Evolutionary conservation across 139 green algal genomes (phyloP).

Genomic region (Picochlorum costavermella): DNA sequence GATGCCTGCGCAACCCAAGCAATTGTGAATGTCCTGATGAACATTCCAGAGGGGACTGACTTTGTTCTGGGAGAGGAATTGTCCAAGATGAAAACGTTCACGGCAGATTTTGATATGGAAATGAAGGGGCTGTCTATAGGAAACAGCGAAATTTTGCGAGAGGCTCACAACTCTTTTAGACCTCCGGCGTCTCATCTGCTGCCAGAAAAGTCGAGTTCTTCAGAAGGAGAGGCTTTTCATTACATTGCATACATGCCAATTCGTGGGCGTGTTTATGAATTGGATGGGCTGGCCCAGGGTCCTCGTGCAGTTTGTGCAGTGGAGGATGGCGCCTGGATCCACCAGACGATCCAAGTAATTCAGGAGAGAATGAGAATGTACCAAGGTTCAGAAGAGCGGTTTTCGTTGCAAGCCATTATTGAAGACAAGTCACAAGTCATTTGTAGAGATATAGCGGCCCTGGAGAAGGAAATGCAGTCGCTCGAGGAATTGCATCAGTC

Average conservation of each 20-base stretch:
- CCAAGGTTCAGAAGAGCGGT: constrained; percentile 79
- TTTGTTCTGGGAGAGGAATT: constrained; percentile 63
- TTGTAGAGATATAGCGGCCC: constrained; percentile 20
- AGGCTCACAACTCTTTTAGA: constrained; percentile 91
- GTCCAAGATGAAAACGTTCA: constrained; percentile 74
- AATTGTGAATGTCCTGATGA: constrained; percentile 92
- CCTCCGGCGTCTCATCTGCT: constrained; percentile 78
- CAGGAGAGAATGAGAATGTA: constrained; percentile 80
- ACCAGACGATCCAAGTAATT: constrained; percentile 31
- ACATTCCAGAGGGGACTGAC: constrained; percentile 37
- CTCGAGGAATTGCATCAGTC: constrained; percentile 5
- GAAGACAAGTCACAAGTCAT: constrained; percentile 1
- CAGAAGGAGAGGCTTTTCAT: constrained; percentile 67
- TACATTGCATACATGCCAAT: constrained; percentile 82
- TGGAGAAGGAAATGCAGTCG: constrained; percentile 11
- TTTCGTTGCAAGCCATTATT: constrained; percentile 96
- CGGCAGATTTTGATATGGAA: constrained; percentile 67
- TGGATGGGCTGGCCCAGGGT: constrained; percentile 92
- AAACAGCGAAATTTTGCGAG: constrained; percentile 87
- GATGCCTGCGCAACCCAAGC: constrained; percentile 96
- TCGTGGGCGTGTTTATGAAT: constrained; percentile 75
- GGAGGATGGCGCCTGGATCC: constrained; percentile 71
- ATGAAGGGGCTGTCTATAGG: constrained; percentile 83
- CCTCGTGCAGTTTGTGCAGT: constrained; percentile 68
- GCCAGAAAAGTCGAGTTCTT: constrained; percentile 43